Conservation (phyloP, 495 filamentous ascomycete genomes). For the Trichoderma erinaceum region DNA sequence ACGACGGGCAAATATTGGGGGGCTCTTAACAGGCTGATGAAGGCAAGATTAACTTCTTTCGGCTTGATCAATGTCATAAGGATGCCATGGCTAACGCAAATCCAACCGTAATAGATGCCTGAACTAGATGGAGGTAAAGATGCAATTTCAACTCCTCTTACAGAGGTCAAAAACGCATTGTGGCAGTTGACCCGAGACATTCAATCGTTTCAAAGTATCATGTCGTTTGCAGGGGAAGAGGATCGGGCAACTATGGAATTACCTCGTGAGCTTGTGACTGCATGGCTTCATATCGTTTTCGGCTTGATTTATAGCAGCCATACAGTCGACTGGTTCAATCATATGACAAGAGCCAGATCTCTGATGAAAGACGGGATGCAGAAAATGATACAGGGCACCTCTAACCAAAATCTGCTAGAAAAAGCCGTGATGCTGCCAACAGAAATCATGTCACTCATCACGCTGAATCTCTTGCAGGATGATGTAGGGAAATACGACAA, state of each 20-base stretch:
- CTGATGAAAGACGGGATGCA: constrained; percentile 13
- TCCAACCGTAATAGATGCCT: constrained; percentile 12
- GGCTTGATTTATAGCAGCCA: not conserved
- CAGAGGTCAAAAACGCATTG: constrained; percentile 18
- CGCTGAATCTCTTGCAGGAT: constrained; percentile 28
- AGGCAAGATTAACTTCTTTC: constrained; percentile 17
- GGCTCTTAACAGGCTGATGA: constrained; percentile 23
- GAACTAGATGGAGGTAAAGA: constrained; percentile 1
- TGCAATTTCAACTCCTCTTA: constrained; percentile 17
- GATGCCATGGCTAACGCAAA: not conserved
- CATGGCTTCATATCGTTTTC: constrained; percentile 1
- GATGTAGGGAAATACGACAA: constrained; percentile 25
- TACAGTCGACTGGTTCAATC: not conserved
- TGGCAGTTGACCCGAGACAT: constrained; percentile 15
- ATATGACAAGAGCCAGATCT: not conserved
- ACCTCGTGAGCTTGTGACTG: constrained; percentile 1
- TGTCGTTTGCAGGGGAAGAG: not conserved
- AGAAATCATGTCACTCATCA: constrained; percentile 32
- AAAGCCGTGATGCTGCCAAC: constrained; percentile 31
- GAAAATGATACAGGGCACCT: constrained; percentile 24
- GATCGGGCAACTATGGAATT: not conserved
- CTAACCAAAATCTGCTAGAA: constrained; percentile 19
- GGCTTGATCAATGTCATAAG: not conserved
- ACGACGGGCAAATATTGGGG: constrained; percentile 30
- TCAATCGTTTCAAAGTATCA: not conserved